A percentile compares a stretch with the other conserved stretches of the same genome.
These are phyloP conservation scores for Termitomyces sp. DNA, from an alignment of 768 basidiomycete genomes.

Conservation along the genomic window DNA sequence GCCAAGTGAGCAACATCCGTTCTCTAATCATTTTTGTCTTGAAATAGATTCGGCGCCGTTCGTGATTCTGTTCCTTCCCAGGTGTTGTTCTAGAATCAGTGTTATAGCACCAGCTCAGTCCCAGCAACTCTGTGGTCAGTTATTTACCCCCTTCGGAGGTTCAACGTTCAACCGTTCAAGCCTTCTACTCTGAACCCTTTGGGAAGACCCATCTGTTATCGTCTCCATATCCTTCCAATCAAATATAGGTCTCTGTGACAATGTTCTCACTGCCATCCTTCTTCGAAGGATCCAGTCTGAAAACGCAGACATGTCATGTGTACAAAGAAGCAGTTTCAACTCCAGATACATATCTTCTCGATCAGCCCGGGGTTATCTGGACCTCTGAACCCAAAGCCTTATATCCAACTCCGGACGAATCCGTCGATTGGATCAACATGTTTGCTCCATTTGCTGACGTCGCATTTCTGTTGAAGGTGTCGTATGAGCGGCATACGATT, in stretches of 20 bases:
- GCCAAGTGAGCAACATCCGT: neutral
- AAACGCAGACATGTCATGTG: slow-evolving; percentile 2
- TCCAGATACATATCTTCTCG: slow-evolving; percentile 4
- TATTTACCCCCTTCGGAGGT: neutral
- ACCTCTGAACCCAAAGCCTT: neutral
- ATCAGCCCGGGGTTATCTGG: slow-evolving; percentile 1
- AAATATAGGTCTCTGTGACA: slow-evolving; percentile 2
- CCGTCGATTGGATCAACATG: neutral
- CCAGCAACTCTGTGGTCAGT: neutral
- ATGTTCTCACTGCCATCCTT: neutral
- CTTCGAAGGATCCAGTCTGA: neutral
- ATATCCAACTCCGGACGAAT: neutral
- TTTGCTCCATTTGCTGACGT: neutral
- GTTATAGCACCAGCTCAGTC: neutral
- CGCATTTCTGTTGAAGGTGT: neutral
- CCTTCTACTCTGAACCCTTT: neutral
- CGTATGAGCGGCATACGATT: neutral
- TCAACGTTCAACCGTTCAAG: neutral
- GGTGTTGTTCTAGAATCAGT: neutral
- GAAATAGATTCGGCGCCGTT: neutral
- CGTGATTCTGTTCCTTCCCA: neutral
- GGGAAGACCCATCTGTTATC: neutral
- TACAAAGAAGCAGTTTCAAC: neutral
- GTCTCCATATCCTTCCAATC: neutral
- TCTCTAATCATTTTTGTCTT: neutral